Evolutionary conservation across 2,329 filamentous ascomycete genomes (phyloP).

Genomic region (Neofusicoccum sp.): DNA sequence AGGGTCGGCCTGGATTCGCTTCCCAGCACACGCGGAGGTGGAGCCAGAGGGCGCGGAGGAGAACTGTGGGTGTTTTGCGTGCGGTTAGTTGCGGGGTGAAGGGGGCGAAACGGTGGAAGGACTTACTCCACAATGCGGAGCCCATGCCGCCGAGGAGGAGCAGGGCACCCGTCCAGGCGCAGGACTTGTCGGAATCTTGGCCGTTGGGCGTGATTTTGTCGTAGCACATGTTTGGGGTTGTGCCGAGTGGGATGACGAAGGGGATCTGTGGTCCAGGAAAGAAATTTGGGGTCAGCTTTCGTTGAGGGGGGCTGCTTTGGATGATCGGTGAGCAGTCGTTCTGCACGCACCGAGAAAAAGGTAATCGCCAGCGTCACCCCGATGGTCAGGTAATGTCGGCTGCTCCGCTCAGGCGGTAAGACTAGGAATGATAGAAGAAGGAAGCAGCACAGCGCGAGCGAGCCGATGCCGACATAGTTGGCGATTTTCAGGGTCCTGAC

Average conservation of each 20-base stretch:
- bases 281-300: no score
- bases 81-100: neutral
- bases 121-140: conserved; percentile 72
- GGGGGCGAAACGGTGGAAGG: neutral
- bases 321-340: no score
- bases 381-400: conserved; percentile 83
- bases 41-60: conserved; percentile 41
- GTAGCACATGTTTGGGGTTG: conserved; percentile 73
- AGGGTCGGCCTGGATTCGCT: conserved; percentile 32
- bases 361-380: conserved; percentile 71
- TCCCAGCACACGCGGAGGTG: conserved; percentile 44
- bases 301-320: no score
- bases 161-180: conserved; percentile 78
- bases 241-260: conserved; percentile 71
- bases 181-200: conserved; percentile 73
- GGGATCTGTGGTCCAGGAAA: neutral
- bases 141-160: conserved; percentile 78
- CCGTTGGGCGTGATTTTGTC: conserved; percentile 84
- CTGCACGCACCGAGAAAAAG: conserved; percentile 69
- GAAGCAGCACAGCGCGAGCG: conserved; percentile 70
- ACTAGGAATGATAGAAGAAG: conserved; percentile 75
- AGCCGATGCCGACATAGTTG: conserved; percentile 76
- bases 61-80: conserved; percentile 25
- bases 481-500: conserved; percentile 52
- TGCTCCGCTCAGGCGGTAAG: conserved; percentile 82